Base-by-base conservation (phyloP, 225 moss, liverwort and hornwort species). In the Pseudoscleropodium purum region DNA sequence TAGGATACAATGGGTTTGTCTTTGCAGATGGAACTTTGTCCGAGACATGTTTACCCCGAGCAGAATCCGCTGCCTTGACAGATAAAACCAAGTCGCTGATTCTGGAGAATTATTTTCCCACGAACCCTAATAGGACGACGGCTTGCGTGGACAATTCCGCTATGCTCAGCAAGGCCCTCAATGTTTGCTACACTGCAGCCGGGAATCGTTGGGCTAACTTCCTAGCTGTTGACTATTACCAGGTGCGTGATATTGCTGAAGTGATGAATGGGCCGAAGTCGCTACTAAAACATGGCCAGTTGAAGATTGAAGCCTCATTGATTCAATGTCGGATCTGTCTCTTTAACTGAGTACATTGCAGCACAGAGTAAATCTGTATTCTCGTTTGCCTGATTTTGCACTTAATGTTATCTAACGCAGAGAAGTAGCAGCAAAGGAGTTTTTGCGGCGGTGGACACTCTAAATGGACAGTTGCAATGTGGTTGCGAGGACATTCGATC, bases 171-270 rank as follows among this genome's bases (percentile, higher is more conserved):
- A 70, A 90, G 67, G 94, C 95, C 86, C 96, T 99, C 67, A 91
- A 92, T 80, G 93, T 93, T 37, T 97, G 99, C 92, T 90, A 94
- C 81, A 70, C 91, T 75, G 99, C 97, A 47, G 90, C 99, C 75
- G 96, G 92, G 65, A 92, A 95, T 61, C 95, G 99, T 85, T 99
- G 97, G 99, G 85, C 97, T 52, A 99, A 99, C 91, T 99, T 95
- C 83, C 37, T 99, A 52, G 95, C 97, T 19, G 99, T 99, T 26
- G 99, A 99, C 84, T 97, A 75, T 78, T 99, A 99, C 90, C 93
- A 94, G 96, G 98, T 99, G 84, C 33, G 82, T 87, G 62, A 37
- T 69, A 33, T 60, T 51, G 54, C 39, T 79, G 70, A 64, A 63
- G 73, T 43, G 39, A 86, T 62, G 6, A 15, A 86, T 64, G 65